phyloP scores from a whole-genome alignment of 2,329 filamentous ascomycete species.

The Penicillium capsulatum region DNA sequence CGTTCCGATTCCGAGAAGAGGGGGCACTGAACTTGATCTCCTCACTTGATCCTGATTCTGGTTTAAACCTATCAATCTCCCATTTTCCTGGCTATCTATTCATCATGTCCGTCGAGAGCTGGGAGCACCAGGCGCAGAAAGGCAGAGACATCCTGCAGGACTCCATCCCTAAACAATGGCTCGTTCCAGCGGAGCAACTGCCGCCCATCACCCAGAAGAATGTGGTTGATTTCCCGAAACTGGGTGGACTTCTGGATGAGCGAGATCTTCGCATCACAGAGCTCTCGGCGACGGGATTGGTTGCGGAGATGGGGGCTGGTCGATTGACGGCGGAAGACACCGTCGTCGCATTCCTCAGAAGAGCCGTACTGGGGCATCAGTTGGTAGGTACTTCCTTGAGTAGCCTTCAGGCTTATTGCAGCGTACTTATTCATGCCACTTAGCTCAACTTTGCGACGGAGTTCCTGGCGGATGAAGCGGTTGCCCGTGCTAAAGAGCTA shows the following conservation, averaged over 20 bases:
- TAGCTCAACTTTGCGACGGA: conserved; percentile 39
- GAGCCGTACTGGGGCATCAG: conserved; percentile 33
- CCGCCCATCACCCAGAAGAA: conserved; percentile 28
- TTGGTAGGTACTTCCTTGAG: conserved; percentile 18
- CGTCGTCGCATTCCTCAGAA: conserved; percentile 32
- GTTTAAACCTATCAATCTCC: not conserved
- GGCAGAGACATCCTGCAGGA: conserved; percentile 31
- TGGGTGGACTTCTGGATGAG: conserved; percentile 47
- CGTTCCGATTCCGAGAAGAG: too few species aligned
- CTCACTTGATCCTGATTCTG: too few species aligned
- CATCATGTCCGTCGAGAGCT: conserved; percentile 23
- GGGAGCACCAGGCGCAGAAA: conserved; percentile 32
- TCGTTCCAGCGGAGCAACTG: conserved; percentile 26
- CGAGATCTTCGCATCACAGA: conserved; percentile 54
- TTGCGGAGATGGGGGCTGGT: conserved; percentile 26
- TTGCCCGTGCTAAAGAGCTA: conserved; percentile 31
- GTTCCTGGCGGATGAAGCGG: conserved; percentile 35
- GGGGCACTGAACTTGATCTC: too few species aligned
- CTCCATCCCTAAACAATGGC: conserved; percentile 37
- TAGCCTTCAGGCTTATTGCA: not conserved
- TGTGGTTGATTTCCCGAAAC: conserved; percentile 31
- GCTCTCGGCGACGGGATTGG: conserved; percentile 29
- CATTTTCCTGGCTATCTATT: not conserved
- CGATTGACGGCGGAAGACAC: conserved; percentile 31
- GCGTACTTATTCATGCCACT: not conserved